Base-by-base conservation (phyloP, 108 stramenopile species). In the Nannochloropsis gaditana region DNA sequence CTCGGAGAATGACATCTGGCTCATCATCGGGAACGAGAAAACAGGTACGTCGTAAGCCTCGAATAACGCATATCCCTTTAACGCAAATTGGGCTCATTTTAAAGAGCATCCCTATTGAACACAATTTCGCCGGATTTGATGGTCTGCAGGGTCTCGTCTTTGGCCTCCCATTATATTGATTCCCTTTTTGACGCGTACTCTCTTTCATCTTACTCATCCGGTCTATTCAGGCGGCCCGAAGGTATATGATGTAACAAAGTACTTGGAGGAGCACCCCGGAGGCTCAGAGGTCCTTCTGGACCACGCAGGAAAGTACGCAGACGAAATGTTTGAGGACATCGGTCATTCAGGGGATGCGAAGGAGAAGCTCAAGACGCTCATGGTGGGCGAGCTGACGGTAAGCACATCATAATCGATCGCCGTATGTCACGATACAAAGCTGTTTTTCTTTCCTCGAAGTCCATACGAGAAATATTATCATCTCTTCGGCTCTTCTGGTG, bases 251-350 rank as follows among this genome's bases (percentile, higher is more conserved):
- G 95, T 99, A 9, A 92, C 96, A n/a, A 93, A 92, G 79, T 99
- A 97, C 91, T 92, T 97, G 85, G 95, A 96, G 84, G 95, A 97
- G 85, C 98, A 99, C 85, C 92, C 98, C 19, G 98, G 98, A 83
- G 97, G 97, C 44, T 94, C 94, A 21, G 96, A 97, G 90, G 94
- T 98, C 11, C 91, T 98, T 90, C 90, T 97, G 84, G 96, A 97
- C 87, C 92, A 95, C 19, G 87, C 84, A 1, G 90, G 90, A 43
- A n/a, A 89, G 85, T 89, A 91, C 84, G 90, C 90, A 17, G 95
- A 96, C 87, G 96, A 96, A 90, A 95, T 96, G 91, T 98, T 98
- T 89, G 97, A 98, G 90, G 97, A 96, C 85, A 98, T 96, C 92
- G 97, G 97, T 3, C 97, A 98, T 88, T 97, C 96, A 43, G 93